phyloP scores from a whole-genome alignment of 23 red algal species.

The Agarophyton chilense region DNA sequence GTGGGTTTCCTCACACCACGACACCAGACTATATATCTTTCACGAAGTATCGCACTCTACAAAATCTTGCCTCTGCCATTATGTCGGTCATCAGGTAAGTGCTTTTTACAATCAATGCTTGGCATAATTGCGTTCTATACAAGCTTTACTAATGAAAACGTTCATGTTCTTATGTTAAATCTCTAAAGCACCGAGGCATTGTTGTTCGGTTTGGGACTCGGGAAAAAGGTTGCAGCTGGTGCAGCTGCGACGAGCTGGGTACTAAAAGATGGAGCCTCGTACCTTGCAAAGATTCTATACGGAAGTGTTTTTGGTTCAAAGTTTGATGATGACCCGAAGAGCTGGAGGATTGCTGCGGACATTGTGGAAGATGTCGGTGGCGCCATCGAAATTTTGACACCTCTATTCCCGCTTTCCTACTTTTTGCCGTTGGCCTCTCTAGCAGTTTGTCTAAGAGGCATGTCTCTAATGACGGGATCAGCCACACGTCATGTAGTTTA shows the following conservation, averaged over 20 bases:
- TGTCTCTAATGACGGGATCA: conserved; percentile 95
- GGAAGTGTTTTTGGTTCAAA: conserved; percentile 87
- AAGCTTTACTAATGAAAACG: not conserved
- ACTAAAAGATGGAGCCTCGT: conserved; percentile 92
- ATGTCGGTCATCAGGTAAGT: conserved; percentile 87
- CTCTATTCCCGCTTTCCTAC: conserved; percentile 76
- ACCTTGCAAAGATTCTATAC: conserved; percentile 93
- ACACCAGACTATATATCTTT: conserved; percentile 94
- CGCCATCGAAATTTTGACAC: conserved; percentile 93
- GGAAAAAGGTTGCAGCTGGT: conserved; percentile 81
- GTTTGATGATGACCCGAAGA: conserved; percentile 95
- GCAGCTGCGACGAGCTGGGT: conserved; percentile 90
- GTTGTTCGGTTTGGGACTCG: conserved; percentile 92
- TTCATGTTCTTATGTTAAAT: not conserved
- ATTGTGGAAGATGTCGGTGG: conserved; percentile 91
- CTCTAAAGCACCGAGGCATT: conserved; percentile 81
- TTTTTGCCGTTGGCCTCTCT: conserved; percentile 91
- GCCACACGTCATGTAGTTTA: conserved; percentile 96
- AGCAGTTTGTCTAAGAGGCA: conserved; percentile 81
- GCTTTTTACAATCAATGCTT: not conserved
- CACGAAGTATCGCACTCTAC: conserved; percentile 89
- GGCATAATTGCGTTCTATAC: not conserved
- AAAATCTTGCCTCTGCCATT: conserved; percentile 92
- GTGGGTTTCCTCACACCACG: conserved; percentile 90
- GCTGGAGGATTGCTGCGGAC: conserved; percentile 87